These are phyloP conservation scores for Psilocybe subaeruginosa DNA, from an alignment of 768 basidiomycete genomes.

Conservation along the genomic window DNA sequence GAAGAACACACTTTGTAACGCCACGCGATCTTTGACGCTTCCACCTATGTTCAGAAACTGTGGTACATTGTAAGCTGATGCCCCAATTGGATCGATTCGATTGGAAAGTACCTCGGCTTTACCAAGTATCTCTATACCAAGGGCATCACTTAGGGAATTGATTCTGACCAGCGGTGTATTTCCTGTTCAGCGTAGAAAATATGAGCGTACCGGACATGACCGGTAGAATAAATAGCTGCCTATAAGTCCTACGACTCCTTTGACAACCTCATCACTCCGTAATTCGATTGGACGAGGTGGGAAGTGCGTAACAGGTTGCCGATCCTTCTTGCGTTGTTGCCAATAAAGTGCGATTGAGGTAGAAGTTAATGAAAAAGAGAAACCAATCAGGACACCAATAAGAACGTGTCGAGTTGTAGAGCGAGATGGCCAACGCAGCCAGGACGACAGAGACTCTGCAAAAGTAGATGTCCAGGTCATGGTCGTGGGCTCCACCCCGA, in stretches of 20 bases:
- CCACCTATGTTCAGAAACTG: constrained; percentile 97
- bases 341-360: constrained; percentile 63
- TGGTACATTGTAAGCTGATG: constrained; percentile 47
- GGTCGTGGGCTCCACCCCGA: not conserved
- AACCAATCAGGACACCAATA: constrained; percentile 65
- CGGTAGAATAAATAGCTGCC: constrained; percentile 48
- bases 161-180: constrained; percentile 95
- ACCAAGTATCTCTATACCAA: constrained; percentile 93
- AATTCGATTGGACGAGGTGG: constrained; percentile 67
- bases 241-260: constrained; percentile 84
- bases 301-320: constrained; percentile 34
- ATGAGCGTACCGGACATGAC: not conserved
- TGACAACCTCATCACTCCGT: constrained; percentile 76
- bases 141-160: constrained; percentile 85
- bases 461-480: constrained; percentile 25
- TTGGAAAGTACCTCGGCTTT: constrained; percentile 79
- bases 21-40: constrained; percentile 98
- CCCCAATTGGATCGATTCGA: not conserved
- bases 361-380: constrained; percentile 75
- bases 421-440: constrained; percentile 41
- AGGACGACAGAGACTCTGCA: constrained; percentile 25
- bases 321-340: constrained; percentile 50
- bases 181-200: constrained; percentile 46
- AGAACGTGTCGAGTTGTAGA: constrained; percentile 37
- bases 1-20: constrained; percentile 70